Evolutionary conservation across 768 basidiomycete genomes (phyloP).

Genomic region (Hericium coralloides): DNA sequence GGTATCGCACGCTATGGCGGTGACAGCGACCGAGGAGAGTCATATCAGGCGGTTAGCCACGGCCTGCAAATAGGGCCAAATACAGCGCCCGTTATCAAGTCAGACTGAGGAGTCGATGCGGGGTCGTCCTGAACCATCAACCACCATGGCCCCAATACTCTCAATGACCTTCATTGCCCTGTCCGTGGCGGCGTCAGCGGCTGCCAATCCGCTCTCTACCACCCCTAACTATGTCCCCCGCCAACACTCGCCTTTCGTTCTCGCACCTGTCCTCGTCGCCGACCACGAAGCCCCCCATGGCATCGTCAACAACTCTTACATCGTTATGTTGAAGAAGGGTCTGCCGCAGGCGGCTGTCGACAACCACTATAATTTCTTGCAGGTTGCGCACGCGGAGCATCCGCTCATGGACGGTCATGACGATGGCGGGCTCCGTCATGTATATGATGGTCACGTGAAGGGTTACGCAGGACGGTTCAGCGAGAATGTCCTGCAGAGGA

Average conservation of each 20-base stretch:
- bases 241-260: conserved; percentile 33
- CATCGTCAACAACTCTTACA: conserved; percentile 85
- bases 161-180: conserved; percentile 21
- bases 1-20: background rate
- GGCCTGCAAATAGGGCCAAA: conserved; percentile 3
- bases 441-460: conserved; percentile 65
- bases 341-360: conserved; percentile 45
- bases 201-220: conserved; percentile 39
- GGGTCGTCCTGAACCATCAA: conserved; percentile 15
- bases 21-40: background rate
- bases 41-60: background rate
- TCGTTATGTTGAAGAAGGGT: conserved; percentile 79
- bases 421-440: conserved; percentile 54
- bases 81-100: background rate
- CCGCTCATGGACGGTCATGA: conserved; percentile 35
- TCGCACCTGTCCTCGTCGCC: conserved; percentile 46
- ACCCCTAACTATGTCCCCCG: conserved; percentile 23
- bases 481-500: conserved; percentile 54
- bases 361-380: conserved; percentile 75
- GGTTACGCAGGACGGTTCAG: conserved; percentile 83
- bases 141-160: conserved; percentile 19
- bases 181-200: conserved; percentile 29
- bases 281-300: conserved; percentile 57
- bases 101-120: background rate
- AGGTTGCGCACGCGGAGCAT: conserved; percentile 47